phyloP scores from a whole-genome alignment of 495 filamentous ascomycete genomes.

The Letharia lupina region DNA sequence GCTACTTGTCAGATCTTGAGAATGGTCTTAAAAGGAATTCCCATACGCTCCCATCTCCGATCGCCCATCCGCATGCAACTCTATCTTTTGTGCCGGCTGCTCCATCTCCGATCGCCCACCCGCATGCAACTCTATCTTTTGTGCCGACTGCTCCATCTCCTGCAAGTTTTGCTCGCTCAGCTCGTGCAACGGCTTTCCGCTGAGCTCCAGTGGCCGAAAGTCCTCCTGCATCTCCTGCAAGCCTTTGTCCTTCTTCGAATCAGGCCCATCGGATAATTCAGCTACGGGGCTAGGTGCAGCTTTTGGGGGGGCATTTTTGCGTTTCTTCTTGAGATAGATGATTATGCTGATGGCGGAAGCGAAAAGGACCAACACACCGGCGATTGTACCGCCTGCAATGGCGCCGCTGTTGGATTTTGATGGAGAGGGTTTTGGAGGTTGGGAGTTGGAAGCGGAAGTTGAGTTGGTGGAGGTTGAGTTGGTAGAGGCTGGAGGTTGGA shows the following conservation, averaged over 20 bases:
- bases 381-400: constrained; percentile 7
- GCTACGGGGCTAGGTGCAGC: not conserved
- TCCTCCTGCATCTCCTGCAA: constrained; percentile 4
- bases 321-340: not conserved
- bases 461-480: not conserved
- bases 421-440: not conserved
- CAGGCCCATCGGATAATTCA: not conserved
- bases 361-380: not conserved
- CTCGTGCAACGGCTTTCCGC: not conserved
- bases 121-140: constrained; percentile 3
- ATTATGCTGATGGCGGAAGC: not conserved
- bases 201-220: not conserved
- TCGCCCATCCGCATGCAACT: not conserved
- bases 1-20: too few relatives aligned
- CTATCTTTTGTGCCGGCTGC: constrained; percentile 1
- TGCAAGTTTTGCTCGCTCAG: not conserved
- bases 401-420: constrained; percentile 5
- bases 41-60: not conserved
- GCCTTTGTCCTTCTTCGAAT: not conserved
- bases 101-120: not conserved
- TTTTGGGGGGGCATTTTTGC: constrained; percentile 2
- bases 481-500: constrained; percentile 4
- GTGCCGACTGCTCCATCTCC: constrained; percentile 1
- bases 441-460: not conserved
- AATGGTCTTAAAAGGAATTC: too few relatives aligned